These are phyloP conservation scores for Trichomonas vaginalis DNA, from an alignment of 208 protist genomes.

Conservation along the genomic window DNA sequence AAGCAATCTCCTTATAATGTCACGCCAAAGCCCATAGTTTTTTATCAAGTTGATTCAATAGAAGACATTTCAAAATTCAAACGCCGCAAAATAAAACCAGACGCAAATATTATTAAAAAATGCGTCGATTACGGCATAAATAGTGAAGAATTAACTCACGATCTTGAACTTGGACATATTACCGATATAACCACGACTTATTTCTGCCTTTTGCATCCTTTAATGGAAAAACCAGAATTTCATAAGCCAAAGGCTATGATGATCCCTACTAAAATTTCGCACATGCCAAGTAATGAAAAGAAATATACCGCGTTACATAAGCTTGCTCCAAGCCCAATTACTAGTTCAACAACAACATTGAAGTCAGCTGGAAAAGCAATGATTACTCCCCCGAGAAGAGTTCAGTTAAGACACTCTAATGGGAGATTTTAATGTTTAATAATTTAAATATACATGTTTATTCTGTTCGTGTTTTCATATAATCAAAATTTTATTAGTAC, in stretches of 20 bases:
- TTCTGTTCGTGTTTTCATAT: too few relatives aligned
- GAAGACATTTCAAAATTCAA: neutral
- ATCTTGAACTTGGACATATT: neutral
- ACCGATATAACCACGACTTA: neutral
- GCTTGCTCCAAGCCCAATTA: neutral
- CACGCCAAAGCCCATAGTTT: neutral
- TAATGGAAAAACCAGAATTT: neutral
- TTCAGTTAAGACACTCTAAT: neutral
- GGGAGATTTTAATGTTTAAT: neutral
- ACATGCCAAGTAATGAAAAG: neutral
- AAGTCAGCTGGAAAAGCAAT: neutral
- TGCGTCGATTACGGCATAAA: neutral
- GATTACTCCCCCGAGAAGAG: neutral
- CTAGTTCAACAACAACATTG: neutral
- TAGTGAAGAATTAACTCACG: neutral
- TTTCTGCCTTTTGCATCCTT: neutral
- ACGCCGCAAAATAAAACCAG: neutral
- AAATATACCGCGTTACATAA: neutral
- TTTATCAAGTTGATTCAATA: neutral
- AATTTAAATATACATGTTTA: too few relatives aligned
- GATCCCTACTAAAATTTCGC: neutral
- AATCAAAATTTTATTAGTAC: too few relatives aligned
- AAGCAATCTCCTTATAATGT: neutral
- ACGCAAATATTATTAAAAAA: neutral
- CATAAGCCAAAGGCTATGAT: neutral